Evolutionary conservation across 148 eudicot species (phyloP).

Genomic region (Euryodendron excelsum): DNA sequence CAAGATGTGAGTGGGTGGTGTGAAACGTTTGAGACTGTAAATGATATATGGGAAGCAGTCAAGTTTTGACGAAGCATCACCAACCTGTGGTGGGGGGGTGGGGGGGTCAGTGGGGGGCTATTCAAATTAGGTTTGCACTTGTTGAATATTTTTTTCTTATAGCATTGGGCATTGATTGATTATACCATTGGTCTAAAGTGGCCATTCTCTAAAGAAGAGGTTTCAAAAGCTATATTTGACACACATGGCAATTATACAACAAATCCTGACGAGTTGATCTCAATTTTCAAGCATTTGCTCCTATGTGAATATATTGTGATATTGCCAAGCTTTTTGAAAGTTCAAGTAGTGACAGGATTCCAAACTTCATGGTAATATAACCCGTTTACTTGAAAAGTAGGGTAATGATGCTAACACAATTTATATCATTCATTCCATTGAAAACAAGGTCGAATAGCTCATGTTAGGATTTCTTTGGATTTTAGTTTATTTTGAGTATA

Average conservation of each 20-base stretch:
- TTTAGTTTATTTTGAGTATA: neutral
- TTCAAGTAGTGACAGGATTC: neutral
- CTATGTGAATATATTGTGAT: neutral
- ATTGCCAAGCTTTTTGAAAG: neutral
- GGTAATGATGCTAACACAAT: too few relatives aligned
- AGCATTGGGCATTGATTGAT: neutral
- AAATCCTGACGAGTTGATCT: neutral
- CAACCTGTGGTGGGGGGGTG: too few relatives aligned
- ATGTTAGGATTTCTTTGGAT: neutral
- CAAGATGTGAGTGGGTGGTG: neutral
- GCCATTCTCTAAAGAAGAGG: neutral
- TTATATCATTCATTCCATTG: too few relatives aligned
- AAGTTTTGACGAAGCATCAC: too few relatives aligned
- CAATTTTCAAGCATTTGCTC: slow-evolving; percentile 1
- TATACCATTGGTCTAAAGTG: neutral
- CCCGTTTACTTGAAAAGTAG: neutral
- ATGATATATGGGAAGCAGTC: neutral
- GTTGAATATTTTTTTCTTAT: neutral
- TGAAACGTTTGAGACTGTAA: neutral
- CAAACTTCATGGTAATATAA: neutral
- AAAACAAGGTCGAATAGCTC: too few relatives aligned
- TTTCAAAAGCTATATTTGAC: neutral
- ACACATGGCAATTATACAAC: neutral
- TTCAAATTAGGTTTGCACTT: too few relatives aligned
- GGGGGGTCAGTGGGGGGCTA: too few relatives aligned